Percentiles rank a stretch among this genome's conserved stretches.
These are phyloP conservation scores for Nephelium lappaceum DNA, from an alignment of 345 rosid genomes.

Conservation along the genomic window DNA sequence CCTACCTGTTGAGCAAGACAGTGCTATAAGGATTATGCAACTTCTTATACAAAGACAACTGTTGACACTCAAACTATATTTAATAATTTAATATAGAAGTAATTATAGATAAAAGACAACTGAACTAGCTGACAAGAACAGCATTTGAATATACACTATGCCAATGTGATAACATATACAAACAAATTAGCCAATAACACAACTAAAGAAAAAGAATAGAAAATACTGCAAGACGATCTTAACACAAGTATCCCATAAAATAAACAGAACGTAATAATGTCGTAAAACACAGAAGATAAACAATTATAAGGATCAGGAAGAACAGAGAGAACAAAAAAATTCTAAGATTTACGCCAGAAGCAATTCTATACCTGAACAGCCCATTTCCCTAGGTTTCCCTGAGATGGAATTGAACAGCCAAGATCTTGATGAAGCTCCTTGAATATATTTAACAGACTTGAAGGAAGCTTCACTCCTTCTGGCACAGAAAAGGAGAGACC, in stretches of 20 bases:
- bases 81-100: not conserved
- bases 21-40: not conserved
- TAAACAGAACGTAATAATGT: not conserved
- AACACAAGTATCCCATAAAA: not conserved
- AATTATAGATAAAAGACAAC: not conserved
- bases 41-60: not conserved
- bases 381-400: constrained; percentile 89
- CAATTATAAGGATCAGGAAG: not conserved
- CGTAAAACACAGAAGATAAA: not conserved
- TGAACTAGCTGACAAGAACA: not conserved
- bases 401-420: constrained; percentile 85
- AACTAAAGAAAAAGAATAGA: not conserved
- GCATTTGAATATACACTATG: not conserved
- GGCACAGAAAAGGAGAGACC: constrained; percentile 96
- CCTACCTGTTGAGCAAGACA: no score
- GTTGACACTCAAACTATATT: not conserved
- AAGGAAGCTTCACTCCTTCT: constrained; percentile 72
- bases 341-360: not conserved
- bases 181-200: not conserved
- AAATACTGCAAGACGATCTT: not conserved
- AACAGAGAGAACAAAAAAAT: not conserved
- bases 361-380: constrained; percentile 66
- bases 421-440: constrained; percentile 87
- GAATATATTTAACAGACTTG: constrained; percentile 83
- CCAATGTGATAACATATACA: not conserved